phyloP scores from a whole-genome alignment of 352 stramenopile genomes.

The Phytophthora cajani region DNA sequence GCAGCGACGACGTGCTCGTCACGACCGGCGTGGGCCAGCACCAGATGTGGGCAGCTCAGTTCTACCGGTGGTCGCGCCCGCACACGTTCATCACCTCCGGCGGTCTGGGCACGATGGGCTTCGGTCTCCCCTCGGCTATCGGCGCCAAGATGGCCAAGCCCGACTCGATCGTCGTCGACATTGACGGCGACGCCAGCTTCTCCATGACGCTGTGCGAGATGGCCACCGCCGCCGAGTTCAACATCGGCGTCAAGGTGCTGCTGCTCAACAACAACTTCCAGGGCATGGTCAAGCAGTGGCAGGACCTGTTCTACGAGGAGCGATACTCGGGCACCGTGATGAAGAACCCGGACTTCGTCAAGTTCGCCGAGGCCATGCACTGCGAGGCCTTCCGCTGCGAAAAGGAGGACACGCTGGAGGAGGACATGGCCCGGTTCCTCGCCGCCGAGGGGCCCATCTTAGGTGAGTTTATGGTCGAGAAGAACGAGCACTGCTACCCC shows the following conservation, averaged over 20 bases:
- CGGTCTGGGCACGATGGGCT: slow-evolving; percentile 96
- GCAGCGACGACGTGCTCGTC: slow-evolving; percentile 91
- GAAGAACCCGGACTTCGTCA: slow-evolving; percentile 95
- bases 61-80: slow-evolving; percentile 95
- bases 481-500: slow-evolving; percentile 95
- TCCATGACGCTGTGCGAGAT: slow-evolving; percentile 98
- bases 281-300: slow-evolving; percentile 98
- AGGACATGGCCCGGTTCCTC: slow-evolving; percentile 94
- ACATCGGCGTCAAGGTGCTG: slow-evolving; percentile 95
- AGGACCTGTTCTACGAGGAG: slow-evolving; percentile 97
- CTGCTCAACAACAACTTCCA: slow-evolving; percentile 97
- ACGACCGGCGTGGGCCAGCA: slow-evolving; percentile 97
- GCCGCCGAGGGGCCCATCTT: slow-evolving; percentile 94
- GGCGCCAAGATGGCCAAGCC: slow-evolving; percentile 94
- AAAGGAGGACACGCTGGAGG: slow-evolving; percentile 88
- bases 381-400: slow-evolving; percentile 93
- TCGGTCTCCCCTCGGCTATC: slow-evolving; percentile 93
- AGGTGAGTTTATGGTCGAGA: slow-evolving; percentile 95
- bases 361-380: slow-evolving; percentile 93
- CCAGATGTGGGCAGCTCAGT: slow-evolving; percentile 97
- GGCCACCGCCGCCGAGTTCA: slow-evolving; percentile 94
- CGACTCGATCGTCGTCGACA: slow-evolving; percentile 86
- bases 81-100: slow-evolving; percentile 95
- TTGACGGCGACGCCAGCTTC: slow-evolving; percentile 96
- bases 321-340: slow-evolving; percentile 91